phyloP scores from a whole-genome alignment of 139 green algal genomes.

The Tetradesmus obliquus region DNA sequence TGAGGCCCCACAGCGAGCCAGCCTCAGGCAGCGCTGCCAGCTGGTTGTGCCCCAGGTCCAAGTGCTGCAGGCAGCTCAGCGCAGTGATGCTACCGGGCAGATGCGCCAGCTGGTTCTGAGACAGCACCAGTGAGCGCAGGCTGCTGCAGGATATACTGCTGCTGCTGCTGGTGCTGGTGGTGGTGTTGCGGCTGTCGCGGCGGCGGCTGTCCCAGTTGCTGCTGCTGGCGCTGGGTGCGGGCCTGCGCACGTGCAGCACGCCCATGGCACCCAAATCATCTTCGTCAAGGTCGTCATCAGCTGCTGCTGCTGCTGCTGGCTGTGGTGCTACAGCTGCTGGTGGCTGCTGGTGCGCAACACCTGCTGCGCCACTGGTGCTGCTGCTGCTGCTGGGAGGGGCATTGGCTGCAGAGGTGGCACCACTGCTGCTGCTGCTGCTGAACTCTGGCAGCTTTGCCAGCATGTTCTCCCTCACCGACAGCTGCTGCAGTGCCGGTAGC shows the following conservation, averaged over 20 bases:
- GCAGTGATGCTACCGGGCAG: constrained; percentile 11
- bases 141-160: not conserved
- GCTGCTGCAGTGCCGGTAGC: not conserved
- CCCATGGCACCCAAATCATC: not conserved
- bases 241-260: not conserved
- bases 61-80: not conserved
- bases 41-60: constrained; percentile 29
- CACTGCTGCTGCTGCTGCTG: constrained; percentile 7
- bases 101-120: constrained; percentile 7
- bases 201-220: not conserved
- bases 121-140: not conserved
- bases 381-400: not conserved
- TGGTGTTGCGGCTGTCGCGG: not conserved
- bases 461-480: constrained; percentile 41
- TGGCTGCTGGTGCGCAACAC: not conserved
- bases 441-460: constrained; percentile 19
- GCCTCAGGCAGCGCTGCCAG: not conserved
- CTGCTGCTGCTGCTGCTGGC: constrained; percentile 6
- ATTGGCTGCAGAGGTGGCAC: not conserved
- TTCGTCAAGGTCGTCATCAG: not conserved
- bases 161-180: not conserved
- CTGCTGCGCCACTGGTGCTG: not conserved
- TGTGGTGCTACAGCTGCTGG: not conserved
- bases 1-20: constrained; percentile 1
- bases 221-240: not conserved